Evolutionary conservation across 1,284 basidiomycete genomes (phyloP), one percentile per base, ranked within the genome.

Genomic region (Salmacisia buchloeana): DNA sequence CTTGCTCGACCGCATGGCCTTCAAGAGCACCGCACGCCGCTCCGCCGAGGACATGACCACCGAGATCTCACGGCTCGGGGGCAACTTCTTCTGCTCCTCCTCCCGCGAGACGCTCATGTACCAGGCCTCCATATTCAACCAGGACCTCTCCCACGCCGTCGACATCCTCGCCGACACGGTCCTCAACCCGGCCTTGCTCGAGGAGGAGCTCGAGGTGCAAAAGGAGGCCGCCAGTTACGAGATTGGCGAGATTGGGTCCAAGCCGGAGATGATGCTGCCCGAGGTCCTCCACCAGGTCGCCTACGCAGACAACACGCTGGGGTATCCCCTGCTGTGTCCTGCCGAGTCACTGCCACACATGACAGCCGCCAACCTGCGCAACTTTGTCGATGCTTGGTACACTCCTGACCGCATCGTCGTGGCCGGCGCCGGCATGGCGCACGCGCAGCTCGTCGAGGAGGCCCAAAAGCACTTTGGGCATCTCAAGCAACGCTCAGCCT

Each of bases 51-150:
- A 91, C 72, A 94, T 97, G 89, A 86, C 88, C 6, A 82, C 83
- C 3, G 86, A 89, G 58, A 90, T 97, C 74, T 88, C 93, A 79
- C 85, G 85, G 10, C 84, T 97, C 23, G 94, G 96, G 54, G 92
- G 93, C 23, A 92, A 97, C 81, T 92, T 97, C 65, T 85, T 91
- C 80, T 93, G 90, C 77, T 89, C 92, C 7, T 92, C 92, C 13
- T 90, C 92, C 4, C 85, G 94, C 54, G 94, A 98, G 81, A 88
- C 92, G 38, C 92, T 97, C 81, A 93, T 97, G 91, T 98, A 97
- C 81, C 94, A 97, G 82, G 29, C 94, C 18, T 91, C 92, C 54
- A 90, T 97, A 76, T 96, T 94, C 80, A 88, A 92, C 70, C 84
- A 88, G 69, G 88, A 88, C 46, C 90, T 93, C 1, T 86, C 88